phyloP scores from a whole-genome alignment of 1,139 yeast species.

The Saccharomycopsis crataegensis region DNA sequence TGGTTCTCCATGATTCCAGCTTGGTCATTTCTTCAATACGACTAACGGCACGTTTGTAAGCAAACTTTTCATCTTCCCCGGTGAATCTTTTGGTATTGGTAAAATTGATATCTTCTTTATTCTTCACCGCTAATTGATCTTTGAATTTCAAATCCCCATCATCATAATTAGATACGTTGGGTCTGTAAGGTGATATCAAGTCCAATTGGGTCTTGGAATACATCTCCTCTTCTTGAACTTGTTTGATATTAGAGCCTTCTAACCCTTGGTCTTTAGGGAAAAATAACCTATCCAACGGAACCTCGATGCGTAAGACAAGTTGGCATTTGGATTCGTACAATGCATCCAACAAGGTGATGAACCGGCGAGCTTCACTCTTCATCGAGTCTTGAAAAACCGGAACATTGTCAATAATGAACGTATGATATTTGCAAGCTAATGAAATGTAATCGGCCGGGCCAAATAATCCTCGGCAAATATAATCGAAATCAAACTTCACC shows the following conservation, averaged over 20 bases:
- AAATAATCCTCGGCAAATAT: slow-evolving; percentile 50
- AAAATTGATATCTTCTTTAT: slow-evolving; percentile 30
- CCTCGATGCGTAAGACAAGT: slow-evolving; percentile 44
- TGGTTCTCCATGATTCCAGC: slow-evolving; percentile 44
- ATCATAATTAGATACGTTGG: slow-evolving; percentile 59
- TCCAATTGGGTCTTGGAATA: slow-evolving; percentile 58
- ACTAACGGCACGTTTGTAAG: slow-evolving; percentile 65
- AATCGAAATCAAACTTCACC: slow-evolving; percentile 45
- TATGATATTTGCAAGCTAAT: slow-evolving; percentile 50
- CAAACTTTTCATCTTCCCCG: slow-evolving; percentile 74
- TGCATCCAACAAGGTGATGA: slow-evolving; percentile 62
- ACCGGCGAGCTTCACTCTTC: slow-evolving; percentile 64
- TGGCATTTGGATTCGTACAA: slow-evolving; percentile 62
- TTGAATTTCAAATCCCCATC: slow-evolving; percentile 36
- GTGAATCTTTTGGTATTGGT: slow-evolving; percentile 52
- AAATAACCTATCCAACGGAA: slow-evolving; percentile 44
- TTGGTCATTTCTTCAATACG: slow-evolving; percentile 62
- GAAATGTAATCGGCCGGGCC: slow-evolving; percentile 69
- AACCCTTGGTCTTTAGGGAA: slow-evolving; percentile 37
- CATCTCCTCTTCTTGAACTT: slow-evolving; percentile 63
- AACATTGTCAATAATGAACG: slow-evolving; percentile 52
- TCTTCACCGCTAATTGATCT: slow-evolving; percentile 25
- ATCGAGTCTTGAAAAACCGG: slow-evolving; percentile 51
- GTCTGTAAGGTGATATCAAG: slow-evolving; percentile 56
- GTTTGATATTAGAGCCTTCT: slow-evolving; percentile 27